A percentile compares a stretch with the other conserved stretches of the same genome.
These are phyloP conservation scores for Prunus kanzakura DNA, from an alignment of 306 rosid genomes.

Conservation along the genomic window DNA sequence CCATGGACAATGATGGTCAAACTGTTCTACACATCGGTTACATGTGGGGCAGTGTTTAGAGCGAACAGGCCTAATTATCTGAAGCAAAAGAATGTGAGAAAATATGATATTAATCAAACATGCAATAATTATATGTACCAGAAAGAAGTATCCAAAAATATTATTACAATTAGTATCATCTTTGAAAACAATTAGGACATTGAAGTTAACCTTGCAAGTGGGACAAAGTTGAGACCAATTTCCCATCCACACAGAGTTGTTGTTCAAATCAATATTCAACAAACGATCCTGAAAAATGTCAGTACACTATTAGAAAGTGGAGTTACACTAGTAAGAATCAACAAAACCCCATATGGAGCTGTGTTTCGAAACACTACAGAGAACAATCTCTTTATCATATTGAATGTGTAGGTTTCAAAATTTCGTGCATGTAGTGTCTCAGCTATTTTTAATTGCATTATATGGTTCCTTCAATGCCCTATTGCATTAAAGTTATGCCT, in stretches of 20 bases:
- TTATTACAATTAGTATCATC: background rate
- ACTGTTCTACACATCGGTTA: slow-evolving; percentile 91
- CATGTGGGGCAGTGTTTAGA: slow-evolving; percentile 95
- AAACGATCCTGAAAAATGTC: slow-evolving; percentile 67
- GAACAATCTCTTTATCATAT: background rate
- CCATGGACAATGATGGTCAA: slow-evolving; percentile 99
- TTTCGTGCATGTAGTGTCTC: background rate
- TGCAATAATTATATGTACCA: slow-evolving; percentile 3
- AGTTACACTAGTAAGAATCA: background rate
- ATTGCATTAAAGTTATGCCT: background rate
- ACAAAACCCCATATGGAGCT: background rate
- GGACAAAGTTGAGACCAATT: slow-evolving; percentile 99
- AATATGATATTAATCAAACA: background rate
- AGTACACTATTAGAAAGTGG: slow-evolving; percentile 17
- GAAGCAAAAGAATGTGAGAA: slow-evolving; percentile 40
- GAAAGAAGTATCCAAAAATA: background rate
- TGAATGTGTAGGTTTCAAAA: background rate
- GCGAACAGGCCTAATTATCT: slow-evolving; percentile 93
- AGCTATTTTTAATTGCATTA: background rate
- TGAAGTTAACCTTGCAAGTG: slow-evolving; percentile 80
- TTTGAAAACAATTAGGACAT: slow-evolving; percentile 15
- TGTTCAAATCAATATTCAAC: slow-evolving; percentile 72
- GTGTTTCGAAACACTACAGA: slow-evolving; percentile 1
- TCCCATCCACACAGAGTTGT: slow-evolving; percentile 76
- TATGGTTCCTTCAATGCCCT: background rate